Conservation (phyloP, 2,329 filamentous ascomycete species). For the Chaetomiaceae sp. region DNA sequence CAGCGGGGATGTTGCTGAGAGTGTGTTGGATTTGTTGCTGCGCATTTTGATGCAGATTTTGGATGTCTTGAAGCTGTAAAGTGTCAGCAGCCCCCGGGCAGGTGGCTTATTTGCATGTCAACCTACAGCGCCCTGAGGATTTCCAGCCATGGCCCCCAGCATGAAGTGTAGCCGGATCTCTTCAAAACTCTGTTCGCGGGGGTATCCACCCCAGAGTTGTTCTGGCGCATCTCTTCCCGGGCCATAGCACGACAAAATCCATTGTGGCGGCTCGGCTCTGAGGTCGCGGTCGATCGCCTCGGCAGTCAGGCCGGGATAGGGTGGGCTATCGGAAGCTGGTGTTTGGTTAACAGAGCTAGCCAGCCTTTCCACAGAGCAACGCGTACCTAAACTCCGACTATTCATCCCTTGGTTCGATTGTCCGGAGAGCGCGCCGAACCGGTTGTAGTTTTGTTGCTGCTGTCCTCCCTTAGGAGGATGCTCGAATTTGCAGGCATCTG, state of each 20-base stretch:
- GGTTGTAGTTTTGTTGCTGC: conserved; percentile 41
- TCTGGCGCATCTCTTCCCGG: conserved; percentile 71
- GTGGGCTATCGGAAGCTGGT: conserved; percentile 32
- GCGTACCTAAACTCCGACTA: conserved; percentile 23
- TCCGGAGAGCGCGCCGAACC: conserved; percentile 45
- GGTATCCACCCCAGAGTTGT: conserved; percentile 76
- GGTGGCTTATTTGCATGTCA: background rate
- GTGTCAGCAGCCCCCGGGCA: conserved; percentile 17
- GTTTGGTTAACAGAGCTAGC: background rate
- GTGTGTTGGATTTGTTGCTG: conserved; percentile 69
- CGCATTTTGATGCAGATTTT: conserved; percentile 58
- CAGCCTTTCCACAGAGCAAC: conserved; percentile 27
- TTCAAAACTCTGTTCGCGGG: conserved; percentile 81
- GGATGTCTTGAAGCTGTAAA: conserved; percentile 54
- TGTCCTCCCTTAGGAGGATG: conserved; percentile 41
- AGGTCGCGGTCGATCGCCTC: conserved; percentile 64
- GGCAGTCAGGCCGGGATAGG: conserved; percentile 47
- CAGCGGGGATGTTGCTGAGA: conserved; percentile 64
- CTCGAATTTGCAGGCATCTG: conserved; percentile 53
- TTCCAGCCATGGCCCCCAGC: conserved; percentile 55
- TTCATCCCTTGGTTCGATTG: conserved; percentile 10
- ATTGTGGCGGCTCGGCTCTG: conserved; percentile 67
- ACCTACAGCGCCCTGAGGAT: conserved; percentile 50
- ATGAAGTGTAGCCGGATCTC: conserved; percentile 77
- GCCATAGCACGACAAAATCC: conserved; percentile 83